Conservation (phyloP, 805 yeast species). For the Yarrowia sp. region DNA sequence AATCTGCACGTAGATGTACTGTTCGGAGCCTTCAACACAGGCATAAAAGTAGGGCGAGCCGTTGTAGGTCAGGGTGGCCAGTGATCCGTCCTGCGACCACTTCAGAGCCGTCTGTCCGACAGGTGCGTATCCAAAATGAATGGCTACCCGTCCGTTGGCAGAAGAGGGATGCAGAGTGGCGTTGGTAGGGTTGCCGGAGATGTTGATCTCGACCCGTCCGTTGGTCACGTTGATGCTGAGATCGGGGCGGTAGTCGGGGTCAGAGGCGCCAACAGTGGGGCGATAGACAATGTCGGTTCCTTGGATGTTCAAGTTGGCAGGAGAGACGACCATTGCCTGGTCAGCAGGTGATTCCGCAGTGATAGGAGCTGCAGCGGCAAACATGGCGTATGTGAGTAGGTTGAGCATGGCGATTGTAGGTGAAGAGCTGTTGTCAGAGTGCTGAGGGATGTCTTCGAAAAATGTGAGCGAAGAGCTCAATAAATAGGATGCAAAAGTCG, state of each 20-base stretch:
- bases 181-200: slow-evolving; percentile 7
- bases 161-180: slow-evolving; percentile 20
- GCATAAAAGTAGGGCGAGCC: slow-evolving; percentile 29
- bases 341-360: slow-evolving; percentile 16
- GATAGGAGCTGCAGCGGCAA: neutral
- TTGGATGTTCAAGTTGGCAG: neutral
- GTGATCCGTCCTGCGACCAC: slow-evolving; percentile 10
- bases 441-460: neutral
- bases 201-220: slow-evolving; percentile 4
- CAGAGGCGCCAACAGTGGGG: slow-evolving; percentile 22
- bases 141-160: slow-evolving; percentile 5
- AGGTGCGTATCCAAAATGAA: slow-evolving; percentile 18
- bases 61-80: slow-evolving; percentile 15
- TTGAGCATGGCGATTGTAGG: neutral
- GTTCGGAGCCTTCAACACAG: slow-evolving; percentile 11
- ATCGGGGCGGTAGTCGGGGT: slow-evolving; percentile 24
- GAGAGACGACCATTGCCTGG: neutral
- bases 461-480: neutral
- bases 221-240: slow-evolving; percentile 26
- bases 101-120: slow-evolving; percentile 19
- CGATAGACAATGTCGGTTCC: slow-evolving; percentile 23
- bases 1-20: slow-evolving; percentile 20
- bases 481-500: slow-evolving; percentile 33
- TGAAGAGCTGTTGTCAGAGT: neutral
- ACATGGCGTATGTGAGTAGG: slow-evolving; percentile 1